These are phyloP conservation scores for Solanum lignicaule DNA, from an alignment of 257 asterid genomes.

Conservation along the genomic window DNA sequence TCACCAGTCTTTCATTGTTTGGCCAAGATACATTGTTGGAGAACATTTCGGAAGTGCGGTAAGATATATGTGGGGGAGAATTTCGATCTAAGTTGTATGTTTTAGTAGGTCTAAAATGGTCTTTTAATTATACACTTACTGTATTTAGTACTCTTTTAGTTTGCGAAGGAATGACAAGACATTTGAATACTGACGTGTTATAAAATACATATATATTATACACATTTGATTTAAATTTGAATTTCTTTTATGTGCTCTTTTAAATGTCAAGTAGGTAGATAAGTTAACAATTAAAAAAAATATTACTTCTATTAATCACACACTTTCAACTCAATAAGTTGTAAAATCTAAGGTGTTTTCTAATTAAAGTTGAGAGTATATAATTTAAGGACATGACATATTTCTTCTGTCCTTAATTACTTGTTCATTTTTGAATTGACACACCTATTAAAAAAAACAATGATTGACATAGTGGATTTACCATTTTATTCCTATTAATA, in stretches of 20 bases:
- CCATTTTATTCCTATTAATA: too few relatives aligned
- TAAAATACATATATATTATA: not conserved
- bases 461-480: too few relatives aligned
- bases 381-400: not conserved
- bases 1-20: not conserved
- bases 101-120: too few relatives aligned
- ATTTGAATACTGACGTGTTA: not conserved
- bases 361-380: not conserved
- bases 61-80: not conserved
- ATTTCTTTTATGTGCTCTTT: not conserved
- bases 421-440: too few relatives aligned
- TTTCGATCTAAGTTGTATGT: too few relatives aligned
- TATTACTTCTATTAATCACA: too few relatives aligned
- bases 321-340: not conserved
- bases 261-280: not conserved
- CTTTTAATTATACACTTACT: accelerated
- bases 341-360: not conserved
- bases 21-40: not conserved
- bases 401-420: accelerated
- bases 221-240: not conserved
- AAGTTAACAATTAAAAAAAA: not conserved
- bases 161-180: not conserved
- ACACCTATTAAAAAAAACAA: too few relatives aligned
- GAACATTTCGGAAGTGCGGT: not conserved
- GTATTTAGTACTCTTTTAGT: too few relatives aligned